Conservation (phyloP, 305 asterid species). For the Fraxinus platypoda region DNA sequence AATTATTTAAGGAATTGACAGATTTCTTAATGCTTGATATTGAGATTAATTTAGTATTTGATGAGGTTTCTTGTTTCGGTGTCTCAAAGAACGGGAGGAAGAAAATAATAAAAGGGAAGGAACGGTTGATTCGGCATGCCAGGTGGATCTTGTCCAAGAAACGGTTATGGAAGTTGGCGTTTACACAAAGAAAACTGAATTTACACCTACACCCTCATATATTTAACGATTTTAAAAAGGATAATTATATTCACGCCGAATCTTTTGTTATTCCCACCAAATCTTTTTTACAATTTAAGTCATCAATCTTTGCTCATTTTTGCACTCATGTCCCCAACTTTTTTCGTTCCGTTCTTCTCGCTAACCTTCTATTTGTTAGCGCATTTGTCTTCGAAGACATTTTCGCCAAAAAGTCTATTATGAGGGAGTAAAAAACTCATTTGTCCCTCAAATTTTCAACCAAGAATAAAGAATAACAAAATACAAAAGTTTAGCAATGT, state of each 20-base stretch:
- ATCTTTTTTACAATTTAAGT: no score
- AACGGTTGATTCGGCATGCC: slow-evolving; percentile 24
- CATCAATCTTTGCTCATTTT: no score
- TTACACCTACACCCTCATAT: neutral
- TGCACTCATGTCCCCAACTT: no score
- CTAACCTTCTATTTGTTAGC: neutral
- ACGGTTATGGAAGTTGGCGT: slow-evolving; percentile 55
- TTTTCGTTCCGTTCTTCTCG: neutral
- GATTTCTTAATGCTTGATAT: neutral
- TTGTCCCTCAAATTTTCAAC: neutral
- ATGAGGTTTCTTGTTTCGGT: neutral
- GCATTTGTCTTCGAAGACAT: neutral
- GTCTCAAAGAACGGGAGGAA: neutral
- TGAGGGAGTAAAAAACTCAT: neutral
- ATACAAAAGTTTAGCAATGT: no score
- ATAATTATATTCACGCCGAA: no score
- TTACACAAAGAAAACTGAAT: slow-evolving; percentile 16
- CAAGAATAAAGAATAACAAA: neutral
- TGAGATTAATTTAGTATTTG: slow-evolving; percentile 13
- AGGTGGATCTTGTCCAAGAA: slow-evolving; percentile 41
- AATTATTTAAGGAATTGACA: neutral
- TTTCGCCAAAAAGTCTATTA: neutral
- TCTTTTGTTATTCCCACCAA: no score
- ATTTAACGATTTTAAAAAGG: neutral
- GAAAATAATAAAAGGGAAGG: neutral